A percentile compares a stretch with the other conserved stretches of the same genome.
Conservation (phyloP, 2,329 filamentous ascomycete species). For the Tothia fuscella region DNA sequence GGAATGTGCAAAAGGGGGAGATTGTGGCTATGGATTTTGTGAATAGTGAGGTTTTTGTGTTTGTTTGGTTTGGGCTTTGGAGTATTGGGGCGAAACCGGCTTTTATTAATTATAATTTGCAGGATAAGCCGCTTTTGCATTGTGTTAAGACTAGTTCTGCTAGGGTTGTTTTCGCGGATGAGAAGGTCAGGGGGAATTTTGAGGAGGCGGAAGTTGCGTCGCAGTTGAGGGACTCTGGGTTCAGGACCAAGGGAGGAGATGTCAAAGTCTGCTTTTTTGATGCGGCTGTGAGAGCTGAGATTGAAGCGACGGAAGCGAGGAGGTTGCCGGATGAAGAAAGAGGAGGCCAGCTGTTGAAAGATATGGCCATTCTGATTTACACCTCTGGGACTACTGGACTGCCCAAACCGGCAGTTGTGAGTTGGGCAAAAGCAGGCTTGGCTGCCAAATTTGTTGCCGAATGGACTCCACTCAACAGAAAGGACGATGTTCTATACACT, state of each 20-base stretch:
- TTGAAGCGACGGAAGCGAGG: background rate
- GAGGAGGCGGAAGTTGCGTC: conserved; percentile 41
- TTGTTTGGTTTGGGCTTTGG: conserved; percentile 69
- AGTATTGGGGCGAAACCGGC: conserved; percentile 71
- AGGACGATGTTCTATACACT: conserved; percentile 62
- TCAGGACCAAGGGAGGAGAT: conserved; percentile 27
- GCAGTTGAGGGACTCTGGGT: conserved; percentile 27
- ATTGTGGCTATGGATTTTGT: conserved; percentile 72
- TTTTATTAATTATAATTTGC: conserved; percentile 80
- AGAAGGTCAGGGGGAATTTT: conserved; percentile 38
- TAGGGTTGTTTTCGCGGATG: conserved; percentile 58
- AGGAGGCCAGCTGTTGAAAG: conserved; percentile 17
- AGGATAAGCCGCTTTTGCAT: conserved; percentile 58
- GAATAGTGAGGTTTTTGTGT: conserved; percentile 68
- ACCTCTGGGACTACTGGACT: conserved; percentile 74
- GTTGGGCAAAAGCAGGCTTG: conserved; percentile 8
- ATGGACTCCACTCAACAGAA: conserved; percentile 47
- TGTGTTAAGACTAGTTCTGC: conserved; percentile 59
- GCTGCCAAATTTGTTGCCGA: conserved; percentile 50
- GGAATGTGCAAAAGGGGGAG: conserved; percentile 55
- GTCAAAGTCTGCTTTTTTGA: conserved; percentile 53
- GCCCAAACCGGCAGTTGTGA: conserved; percentile 13
- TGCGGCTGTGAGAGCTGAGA: background rate
- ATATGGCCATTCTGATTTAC: conserved; percentile 66
- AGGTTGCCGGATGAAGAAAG: conserved; percentile 9